Percentiles rank a stretch among this genome's conserved stretches.
Conservation (phyloP, 1,284 basidiomycete species). For the Earliella scabrosa region DNA sequence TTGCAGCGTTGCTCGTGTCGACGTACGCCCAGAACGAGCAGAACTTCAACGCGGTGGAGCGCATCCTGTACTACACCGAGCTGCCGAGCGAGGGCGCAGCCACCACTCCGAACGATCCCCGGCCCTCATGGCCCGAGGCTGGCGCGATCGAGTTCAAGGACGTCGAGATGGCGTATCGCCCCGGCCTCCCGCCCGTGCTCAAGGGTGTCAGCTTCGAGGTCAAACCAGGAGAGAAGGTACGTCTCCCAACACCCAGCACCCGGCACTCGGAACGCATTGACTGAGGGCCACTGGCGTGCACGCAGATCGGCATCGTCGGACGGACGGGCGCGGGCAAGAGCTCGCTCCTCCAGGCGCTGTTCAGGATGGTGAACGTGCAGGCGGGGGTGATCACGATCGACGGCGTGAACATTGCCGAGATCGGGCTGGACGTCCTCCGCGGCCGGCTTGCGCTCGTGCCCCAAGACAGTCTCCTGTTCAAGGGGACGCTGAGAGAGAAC, state of each 20-base stretch:
- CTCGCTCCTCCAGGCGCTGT: conserved; percentile 74
- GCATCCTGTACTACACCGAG: conserved; percentile 62
- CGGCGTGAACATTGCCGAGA: conserved; percentile 60
- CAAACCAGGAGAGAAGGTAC: conserved; percentile 71
- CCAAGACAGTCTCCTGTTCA: conserved; percentile 67
- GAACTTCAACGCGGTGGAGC: conserved; percentile 76
- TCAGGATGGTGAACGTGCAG: conserved; percentile 72
- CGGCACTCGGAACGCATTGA: not conserved
- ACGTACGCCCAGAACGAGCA: conserved; percentile 66
- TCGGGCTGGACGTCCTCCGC: conserved; percentile 64
- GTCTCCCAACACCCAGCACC: not conserved
- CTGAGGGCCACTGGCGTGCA: too few relatives aligned
- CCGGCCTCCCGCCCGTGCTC: conserved; percentile 74
- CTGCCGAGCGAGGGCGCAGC: conserved; percentile 51
- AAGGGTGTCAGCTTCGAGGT: conserved; percentile 68
- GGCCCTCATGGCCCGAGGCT: conserved; percentile 66
- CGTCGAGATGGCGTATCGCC: conserved; percentile 69
- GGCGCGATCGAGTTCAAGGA: conserved; percentile 66
- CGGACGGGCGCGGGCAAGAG: conserved; percentile 81
- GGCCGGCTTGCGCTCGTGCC: conserved; percentile 72
- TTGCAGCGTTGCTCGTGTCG: conserved; percentile 57
- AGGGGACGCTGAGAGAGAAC: conserved; percentile 71
- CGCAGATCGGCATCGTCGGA: conserved; percentile 74
- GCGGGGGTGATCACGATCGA: conserved; percentile 75
- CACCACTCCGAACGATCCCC: conserved; percentile 51